phyloP scores from a whole-genome alignment of 2,329 filamentous ascomycete genomes.

The Colletotrichum caudatum region DNA sequence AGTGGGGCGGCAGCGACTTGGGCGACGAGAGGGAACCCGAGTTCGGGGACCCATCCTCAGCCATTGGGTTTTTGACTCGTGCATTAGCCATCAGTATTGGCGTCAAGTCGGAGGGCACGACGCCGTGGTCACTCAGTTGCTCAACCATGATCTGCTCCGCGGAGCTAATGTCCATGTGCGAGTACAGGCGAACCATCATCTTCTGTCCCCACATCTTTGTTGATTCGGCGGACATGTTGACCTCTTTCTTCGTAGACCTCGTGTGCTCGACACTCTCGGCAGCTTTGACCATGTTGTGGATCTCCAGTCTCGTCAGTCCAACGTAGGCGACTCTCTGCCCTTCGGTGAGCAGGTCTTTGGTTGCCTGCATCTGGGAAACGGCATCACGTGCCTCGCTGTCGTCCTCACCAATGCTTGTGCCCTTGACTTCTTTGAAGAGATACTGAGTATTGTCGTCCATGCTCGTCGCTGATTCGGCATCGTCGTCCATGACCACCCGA shows the following conservation, averaged over 20 bases:
- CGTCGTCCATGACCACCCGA: conserved; percentile 92
- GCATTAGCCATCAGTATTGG: conserved; percentile 91
- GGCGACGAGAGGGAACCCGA: conserved; percentile 33
- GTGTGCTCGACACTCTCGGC: conserved; percentile 70
- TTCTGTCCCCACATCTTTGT: conserved; percentile 98
- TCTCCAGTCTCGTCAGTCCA: conserved; percentile 84
- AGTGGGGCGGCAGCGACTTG: conserved; percentile 42
- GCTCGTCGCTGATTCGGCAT: conserved; percentile 92
- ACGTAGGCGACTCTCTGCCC: conserved; percentile 97
- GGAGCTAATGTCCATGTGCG: conserved; percentile 94
- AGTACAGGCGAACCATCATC: conserved; percentile 95
- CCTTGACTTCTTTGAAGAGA: conserved; percentile 82
- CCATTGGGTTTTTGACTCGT: conserved; percentile 92
- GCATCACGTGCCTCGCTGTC: conserved; percentile 90
- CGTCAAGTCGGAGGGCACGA: conserved; percentile 85
- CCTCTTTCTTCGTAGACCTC: conserved; percentile 77
- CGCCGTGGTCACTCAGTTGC: conserved; percentile 92
- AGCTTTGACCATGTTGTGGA: conserved; percentile 81
- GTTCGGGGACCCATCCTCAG: conserved; percentile 54
- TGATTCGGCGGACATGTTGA: conserved; percentile 77
- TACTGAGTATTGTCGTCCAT: conserved; percentile 98
- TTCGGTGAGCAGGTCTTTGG: conserved; percentile 94
- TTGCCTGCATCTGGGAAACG: conserved; percentile 91
- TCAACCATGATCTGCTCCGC: conserved; percentile 99
- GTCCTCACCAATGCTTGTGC: conserved; percentile 70